Percentiles rank a stretch among this genome's conserved stretches.
Evolutionary conservation across 495 filamentous ascomycete genomes (phyloP).

Genomic region (Stereocaulon alpinum): DNA sequence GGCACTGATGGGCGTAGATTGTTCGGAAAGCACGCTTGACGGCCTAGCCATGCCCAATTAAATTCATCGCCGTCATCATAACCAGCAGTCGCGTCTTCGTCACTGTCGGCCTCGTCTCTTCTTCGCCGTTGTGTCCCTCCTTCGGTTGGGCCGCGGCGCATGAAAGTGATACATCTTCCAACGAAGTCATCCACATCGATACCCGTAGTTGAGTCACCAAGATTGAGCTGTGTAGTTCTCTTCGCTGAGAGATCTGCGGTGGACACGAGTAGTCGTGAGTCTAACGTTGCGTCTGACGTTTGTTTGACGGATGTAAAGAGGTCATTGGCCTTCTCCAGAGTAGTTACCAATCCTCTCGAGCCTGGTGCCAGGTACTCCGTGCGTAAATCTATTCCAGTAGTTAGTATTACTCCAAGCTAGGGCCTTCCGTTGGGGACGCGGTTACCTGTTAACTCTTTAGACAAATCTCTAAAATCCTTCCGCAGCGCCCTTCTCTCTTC

Average conservation of each 20-base stretch:
- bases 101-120: slow-evolving; percentile 24
- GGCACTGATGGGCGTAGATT: slow-evolving; percentile 67
- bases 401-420: slow-evolving; percentile 4
- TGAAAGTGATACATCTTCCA: slow-evolving; percentile 79
- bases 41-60: slow-evolving; percentile 81
- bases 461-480: slow-evolving; percentile 55
- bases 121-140: slow-evolving; percentile 19
- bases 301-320: slow-evolving; percentile 67
- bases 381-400: slow-evolving; percentile 44
- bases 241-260: slow-evolving; percentile 69
- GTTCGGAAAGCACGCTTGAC: slow-evolving; percentile 57
- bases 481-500: slow-evolving; percentile 65
- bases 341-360: slow-evolving; percentile 50
- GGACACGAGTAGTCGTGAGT: slow-evolving; percentile 71
- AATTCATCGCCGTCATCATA: slow-evolving; percentile 64
- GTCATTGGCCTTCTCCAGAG: slow-evolving; percentile 52
- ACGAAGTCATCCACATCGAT: slow-evolving; percentile 92
- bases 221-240: slow-evolving; percentile 56
- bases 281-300: slow-evolving; percentile 84
- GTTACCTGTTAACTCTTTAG: slow-evolving; percentile 53
- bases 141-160: slow-evolving; percentile 49
- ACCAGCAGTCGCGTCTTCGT: slow-evolving; percentile 30
- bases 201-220: slow-evolving; percentile 58
- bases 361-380: slow-evolving; percentile 52
- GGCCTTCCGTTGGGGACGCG: not conserved